Evolutionary conservation across 2,329 filamentous ascomycete genomes (phyloP).

Genomic region (Hypoxylon sp.): DNA sequence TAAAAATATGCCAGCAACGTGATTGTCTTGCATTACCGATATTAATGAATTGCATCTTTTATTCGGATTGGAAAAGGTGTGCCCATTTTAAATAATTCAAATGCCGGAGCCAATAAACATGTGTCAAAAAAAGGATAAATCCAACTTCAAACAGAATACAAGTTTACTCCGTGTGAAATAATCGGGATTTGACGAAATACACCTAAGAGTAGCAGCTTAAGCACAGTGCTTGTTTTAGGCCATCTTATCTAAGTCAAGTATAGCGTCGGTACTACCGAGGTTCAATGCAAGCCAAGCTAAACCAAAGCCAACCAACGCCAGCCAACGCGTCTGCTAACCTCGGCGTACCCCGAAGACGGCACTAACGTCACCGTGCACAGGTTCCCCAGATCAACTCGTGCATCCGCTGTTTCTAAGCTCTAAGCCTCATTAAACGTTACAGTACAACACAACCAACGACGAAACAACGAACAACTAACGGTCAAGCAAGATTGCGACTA

Average conservation of each 20-base stretch:
- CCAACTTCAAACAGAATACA: too few species aligned
- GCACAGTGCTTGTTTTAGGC: background rate
- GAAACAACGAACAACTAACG: background rate
- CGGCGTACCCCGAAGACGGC: conserved; percentile 32
- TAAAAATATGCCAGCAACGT: too few species aligned
- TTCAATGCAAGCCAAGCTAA: conserved; percentile 17
- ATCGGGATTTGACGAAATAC: too few species aligned
- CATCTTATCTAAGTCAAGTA: background rate
- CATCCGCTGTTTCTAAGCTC: conserved; percentile 17
- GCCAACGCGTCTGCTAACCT: conserved; percentile 25
- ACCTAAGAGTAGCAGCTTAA: too few species aligned
- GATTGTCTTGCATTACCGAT: conserved; percentile 3
- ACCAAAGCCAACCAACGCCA: conserved; percentile 14
- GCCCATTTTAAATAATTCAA: too few species aligned
- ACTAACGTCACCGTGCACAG: conserved; percentile 28
- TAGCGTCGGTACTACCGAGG: conserved; percentile 25
- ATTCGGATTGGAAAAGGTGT: too few species aligned
- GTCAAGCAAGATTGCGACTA: background rate
- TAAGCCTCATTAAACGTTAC: conserved; percentile 39
- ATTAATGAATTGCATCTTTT: too few species aligned
- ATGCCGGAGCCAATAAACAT: too few species aligned
- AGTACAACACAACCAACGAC: conserved; percentile 21
- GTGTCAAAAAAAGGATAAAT: too few species aligned
- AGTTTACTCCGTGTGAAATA: conserved; percentile 1
- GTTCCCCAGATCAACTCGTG: background rate